Percentiles rank a stretch among this genome's conserved stretches.
These are phyloP conservation scores for Talaromyces liani DNA, from an alignment of 495 filamentous ascomycete species.

Conservation along the genomic window DNA sequence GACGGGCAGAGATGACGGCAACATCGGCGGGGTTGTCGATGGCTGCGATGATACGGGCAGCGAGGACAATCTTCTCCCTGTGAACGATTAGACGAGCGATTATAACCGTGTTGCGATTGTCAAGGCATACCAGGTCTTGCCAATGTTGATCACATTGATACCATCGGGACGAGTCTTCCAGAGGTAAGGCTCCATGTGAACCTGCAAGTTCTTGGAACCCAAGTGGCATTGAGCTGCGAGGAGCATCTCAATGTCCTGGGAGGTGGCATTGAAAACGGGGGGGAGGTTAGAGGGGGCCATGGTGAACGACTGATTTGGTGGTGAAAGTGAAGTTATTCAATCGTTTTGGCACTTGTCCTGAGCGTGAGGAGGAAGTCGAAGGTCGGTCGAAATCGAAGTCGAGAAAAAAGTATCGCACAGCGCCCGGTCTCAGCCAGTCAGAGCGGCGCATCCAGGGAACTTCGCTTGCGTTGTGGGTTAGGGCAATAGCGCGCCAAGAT, in stretches of 20 bases:
- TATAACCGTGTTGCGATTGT: constrained; percentile 3
- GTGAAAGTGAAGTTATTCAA: constrained; percentile 47
- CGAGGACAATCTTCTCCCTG: constrained; percentile 99
- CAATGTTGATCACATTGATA: constrained; percentile 97
- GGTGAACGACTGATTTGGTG: constrained; percentile 53
- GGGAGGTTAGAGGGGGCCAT: constrained; percentile 94
- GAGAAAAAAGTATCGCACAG: background rate
- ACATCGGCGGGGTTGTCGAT: constrained; percentile 99
- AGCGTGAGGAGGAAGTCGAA: constrained; percentile 29
- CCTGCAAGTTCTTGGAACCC: constrained; percentile 96
- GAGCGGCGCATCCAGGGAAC: background rate
- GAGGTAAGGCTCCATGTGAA: constrained; percentile 99
- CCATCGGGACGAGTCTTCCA: constrained; percentile 98
- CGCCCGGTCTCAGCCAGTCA: background rate
- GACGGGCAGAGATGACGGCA: constrained; percentile 97
- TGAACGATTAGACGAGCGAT: background rate
- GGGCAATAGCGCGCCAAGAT: constrained; percentile 10
- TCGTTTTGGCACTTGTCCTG: constrained; percentile 43
- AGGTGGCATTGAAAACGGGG: constrained; percentile 77
- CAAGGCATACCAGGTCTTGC: constrained; percentile 90
- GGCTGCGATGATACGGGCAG: constrained; percentile 95
- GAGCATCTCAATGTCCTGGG: constrained; percentile 96
- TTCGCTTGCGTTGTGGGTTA: constrained; percentile 11
- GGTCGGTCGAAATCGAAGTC: constrained; percentile 5
- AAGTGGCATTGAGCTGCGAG: constrained; percentile 94